Base-by-base conservation (phyloP, 306 rosid species). In the Rosa multiflora region DNA sequence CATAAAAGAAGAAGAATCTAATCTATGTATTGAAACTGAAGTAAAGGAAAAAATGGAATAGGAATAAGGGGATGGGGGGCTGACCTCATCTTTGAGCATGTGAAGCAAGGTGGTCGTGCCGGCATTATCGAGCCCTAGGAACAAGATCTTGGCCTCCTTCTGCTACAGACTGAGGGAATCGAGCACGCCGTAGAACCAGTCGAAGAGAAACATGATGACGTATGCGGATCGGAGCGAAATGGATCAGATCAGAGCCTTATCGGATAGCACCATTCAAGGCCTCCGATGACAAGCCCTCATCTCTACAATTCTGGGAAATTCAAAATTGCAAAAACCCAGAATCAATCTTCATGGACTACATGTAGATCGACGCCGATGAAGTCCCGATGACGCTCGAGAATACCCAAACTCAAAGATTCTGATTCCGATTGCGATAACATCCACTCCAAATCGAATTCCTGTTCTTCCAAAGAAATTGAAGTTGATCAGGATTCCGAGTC, bases 141-240 rank as follows among this genome's bases (percentile, higher is more conserved):
- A 85, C 64, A 81, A 79, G 78, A 85, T 85, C 83, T 85, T 85
- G 26, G 85, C 88, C 83, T 85, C 88, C 63, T 85, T 85, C 66
- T 85, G 85, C 88, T 81, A 78, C 73, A 84, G 87, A 81, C 87
- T 85, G 32, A 84, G 85, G 26, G 87, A 84, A 64, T 85, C 87
- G 71, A 84, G 58, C 74, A 81, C 88, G 59, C 85, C 83, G 74
- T 85, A 85, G 80, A 85, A 85, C 88, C 88, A 85, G 83, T 85
- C 88, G 47, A 81, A 76, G 6, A 85, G 73, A 72, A 85, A 85
- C 88, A 85, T 85, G 63, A 10, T 47, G 49, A 3, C 32, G 63
- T 4, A 23, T 23, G 26, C 72, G 32, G 23, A 11, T 49, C 78
- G 47, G 55, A 55, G 17, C 11, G 49, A 6, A 32, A 49, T 13